Percentiles rank a stretch among this genome's conserved stretches.
Evolutionary conservation across 352 stramenopile genomes (phyloP).

Genomic region (Pythium vanterpoolii): DNA sequence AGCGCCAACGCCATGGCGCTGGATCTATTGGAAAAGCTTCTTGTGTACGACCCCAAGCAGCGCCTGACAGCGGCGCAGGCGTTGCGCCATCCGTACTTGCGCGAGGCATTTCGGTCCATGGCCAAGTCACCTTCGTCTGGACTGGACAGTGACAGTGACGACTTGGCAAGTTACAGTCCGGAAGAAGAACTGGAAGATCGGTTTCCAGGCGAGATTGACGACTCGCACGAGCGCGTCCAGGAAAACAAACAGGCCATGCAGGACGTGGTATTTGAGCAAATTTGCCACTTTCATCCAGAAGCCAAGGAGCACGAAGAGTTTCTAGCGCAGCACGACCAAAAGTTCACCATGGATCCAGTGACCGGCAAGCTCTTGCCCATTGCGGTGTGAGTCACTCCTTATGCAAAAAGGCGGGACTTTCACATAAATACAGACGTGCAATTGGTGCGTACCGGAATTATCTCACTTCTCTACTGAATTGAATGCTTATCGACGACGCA

Average conservation of each 20-base stretch:
- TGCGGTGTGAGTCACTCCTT: slow-evolving; percentile 12
- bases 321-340: slow-evolving; percentile 54
- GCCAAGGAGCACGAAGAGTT: slow-evolving; percentile 59
- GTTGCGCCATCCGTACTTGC: slow-evolving; percentile 88
- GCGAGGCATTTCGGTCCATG: slow-evolving; percentile 55
- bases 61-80: slow-evolving; percentile 88
- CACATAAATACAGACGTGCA: slow-evolving; percentile 14
- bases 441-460: not conserved
- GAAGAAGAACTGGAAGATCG: slow-evolving; percentile 55
- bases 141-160: slow-evolving; percentile 5
- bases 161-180: slow-evolving; percentile 34
- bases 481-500: not conserved
- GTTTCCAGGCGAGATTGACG: slow-evolving; percentile 66
- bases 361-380: slow-evolving; percentile 60
- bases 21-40: slow-evolving; percentile 90
- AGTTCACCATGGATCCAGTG: slow-evolving; percentile 52
- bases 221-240: slow-evolving; percentile 62
- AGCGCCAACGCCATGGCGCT: slow-evolving; percentile 72
- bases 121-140: slow-evolving; percentile 11
- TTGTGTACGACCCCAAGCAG: slow-evolving; percentile 91
- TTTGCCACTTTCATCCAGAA: slow-evolving; percentile 75
- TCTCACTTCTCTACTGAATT: not conserved
- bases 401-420: not conserved
- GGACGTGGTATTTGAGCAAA: slow-evolving; percentile 73
- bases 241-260: slow-evolving; percentile 70